Evolutionary conservation across 2,329 filamentous ascomycete species (phyloP), one percentile per base, ranked within the genome.

Genomic region (Fusarium nisikadoi): DNA sequence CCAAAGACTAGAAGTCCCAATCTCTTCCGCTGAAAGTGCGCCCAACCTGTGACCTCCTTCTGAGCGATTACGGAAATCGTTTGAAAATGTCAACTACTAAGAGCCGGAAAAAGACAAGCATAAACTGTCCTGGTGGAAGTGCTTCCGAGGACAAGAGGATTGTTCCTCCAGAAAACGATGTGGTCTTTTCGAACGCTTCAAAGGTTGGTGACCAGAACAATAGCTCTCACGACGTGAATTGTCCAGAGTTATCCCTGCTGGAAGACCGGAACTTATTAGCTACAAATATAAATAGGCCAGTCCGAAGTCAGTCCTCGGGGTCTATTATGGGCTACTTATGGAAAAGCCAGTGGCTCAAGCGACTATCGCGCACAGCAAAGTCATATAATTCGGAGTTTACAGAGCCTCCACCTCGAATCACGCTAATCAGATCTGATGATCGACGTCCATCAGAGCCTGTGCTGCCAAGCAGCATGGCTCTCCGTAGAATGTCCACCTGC

Each of bases 311-410:
- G 11, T 78, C 80, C 20, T 68, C 76, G 12, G 70, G 72, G 33
- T 78, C 80, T 16, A 58, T 80, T 2, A 58, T 82, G 20, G 76
- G 82, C 62, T 81, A 80, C 59, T 77, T 73, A 27, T 76, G 80
- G 31, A 81, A 81, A 16, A 70, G 75, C 13, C 70, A 78, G 31
- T 83, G 81, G 82, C 70, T 83, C 13, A 78, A 76, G 27, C 76
- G 76, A 20, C 62, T 82, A 14, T 56, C 81, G n/a, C 75, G 57
- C n/a, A 63, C 75, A 42, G 76, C 75, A 10, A 77, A 78, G 11
- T 38, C 74, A 4, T 75, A 78, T 25, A 67, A 65, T 12, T 61
- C 79, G 19, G 78, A 65, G 41, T 74, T 80, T 33, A 82, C 80
- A 17, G 74, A 75, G 25, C 71, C 75, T 12, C 79, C 74, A 1